A percentile compares a stretch with the other conserved stretches of the same genome.
These are phyloP conservation scores for Colletotrichum agaves DNA, from an alignment of 2,329 filamentous ascomycete species.

Conservation along the genomic window DNA sequence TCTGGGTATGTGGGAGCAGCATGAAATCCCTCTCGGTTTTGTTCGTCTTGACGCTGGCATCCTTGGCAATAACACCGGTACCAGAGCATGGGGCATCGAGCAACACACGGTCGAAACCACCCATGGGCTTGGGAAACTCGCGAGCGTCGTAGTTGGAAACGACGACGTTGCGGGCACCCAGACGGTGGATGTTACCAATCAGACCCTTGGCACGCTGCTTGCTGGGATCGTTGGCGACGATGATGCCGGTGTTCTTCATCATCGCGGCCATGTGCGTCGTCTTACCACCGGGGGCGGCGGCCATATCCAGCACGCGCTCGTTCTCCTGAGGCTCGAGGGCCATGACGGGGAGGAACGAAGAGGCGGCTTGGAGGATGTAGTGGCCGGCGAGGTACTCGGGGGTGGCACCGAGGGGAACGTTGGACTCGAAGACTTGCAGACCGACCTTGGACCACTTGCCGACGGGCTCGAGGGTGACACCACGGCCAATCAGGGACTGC, in stretches of 20 bases:
- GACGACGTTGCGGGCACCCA: slow-evolving; percentile 87
- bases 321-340: slow-evolving; percentile 92
- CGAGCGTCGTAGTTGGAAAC: slow-evolving; percentile 96
- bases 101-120: slow-evolving; percentile 93
- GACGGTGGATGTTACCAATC: slow-evolving; percentile 96
- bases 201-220: slow-evolving; percentile 94
- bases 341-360: slow-evolving; percentile 97
- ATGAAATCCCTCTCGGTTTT: slow-evolving; percentile 96
- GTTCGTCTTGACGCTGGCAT: slow-evolving; percentile 96
- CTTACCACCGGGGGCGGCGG: slow-evolving; percentile 94
- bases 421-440: slow-evolving; percentile 93
- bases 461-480: slow-evolving; percentile 94
- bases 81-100: slow-evolving; percentile 78
- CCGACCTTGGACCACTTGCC: slow-evolving; percentile 99
- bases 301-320: slow-evolving; percentile 89
- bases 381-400: slow-evolving; percentile 97
- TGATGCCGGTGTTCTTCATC: slow-evolving; percentile 96
- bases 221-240: slow-evolving; percentile 97
- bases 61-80: slow-evolving; percentile 97
- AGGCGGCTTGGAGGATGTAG: slow-evolving; percentile 97
- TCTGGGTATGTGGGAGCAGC: slow-evolving; percentile 91
- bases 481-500: slow-evolving; percentile 93
- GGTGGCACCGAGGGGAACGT: slow-evolving; percentile 87
- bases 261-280: slow-evolving; percentile 95
- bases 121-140: slow-evolving; percentile 93